Conservation (phyloP, 805 yeast genomes). For the Candida palmyrensis region DNA sequence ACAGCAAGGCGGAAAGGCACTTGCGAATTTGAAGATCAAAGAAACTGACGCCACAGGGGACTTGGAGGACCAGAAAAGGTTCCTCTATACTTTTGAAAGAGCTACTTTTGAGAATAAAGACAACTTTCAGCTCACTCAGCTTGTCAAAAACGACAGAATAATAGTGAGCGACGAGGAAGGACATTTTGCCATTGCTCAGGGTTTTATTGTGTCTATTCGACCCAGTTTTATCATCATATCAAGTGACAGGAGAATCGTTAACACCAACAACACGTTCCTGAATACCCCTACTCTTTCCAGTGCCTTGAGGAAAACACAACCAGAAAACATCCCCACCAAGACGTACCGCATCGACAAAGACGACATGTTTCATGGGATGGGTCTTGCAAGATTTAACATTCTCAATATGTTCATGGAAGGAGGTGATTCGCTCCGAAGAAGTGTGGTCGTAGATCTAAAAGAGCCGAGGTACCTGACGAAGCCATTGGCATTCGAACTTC, state of each 20-base stretch:
- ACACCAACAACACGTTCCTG: slow-evolving; percentile 37
- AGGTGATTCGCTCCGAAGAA: slow-evolving; percentile 43
- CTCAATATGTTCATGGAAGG: slow-evolving; percentile 56
- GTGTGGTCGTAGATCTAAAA: slow-evolving; percentile 49
- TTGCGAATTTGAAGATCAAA: slow-evolving; percentile 46
- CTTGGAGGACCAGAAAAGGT: slow-evolving; percentile 21
- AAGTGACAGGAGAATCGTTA: slow-evolving; percentile 49
- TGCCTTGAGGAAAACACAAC: slow-evolving; percentile 25
- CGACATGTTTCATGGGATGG: slow-evolving; percentile 68
- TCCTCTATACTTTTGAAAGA: slow-evolving; percentile 47
- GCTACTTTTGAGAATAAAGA: slow-evolving; percentile 7
- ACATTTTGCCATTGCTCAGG: slow-evolving; percentile 68
- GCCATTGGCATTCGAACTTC: slow-evolving; percentile 16
- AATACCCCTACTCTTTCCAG: slow-evolving; percentile 50
- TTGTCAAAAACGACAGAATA: slow-evolving; percentile 56
- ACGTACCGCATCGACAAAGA: slow-evolving; percentile 74
- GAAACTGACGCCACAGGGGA: slow-evolving; percentile 15
- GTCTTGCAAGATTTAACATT: slow-evolving; percentile 71
- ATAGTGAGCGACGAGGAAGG: slow-evolving; percentile 78
- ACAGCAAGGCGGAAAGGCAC: slow-evolving; percentile 49
- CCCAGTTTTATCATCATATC: slow-evolving; percentile 42
- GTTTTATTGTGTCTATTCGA: slow-evolving; percentile 44
- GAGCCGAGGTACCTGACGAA: slow-evolving; percentile 37
- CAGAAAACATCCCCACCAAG: neutral
- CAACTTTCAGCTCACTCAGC: slow-evolving; percentile 38